Percentiles rank a stretch among this genome's conserved stretches.
These are phyloP conservation scores for Rostrohypoxylon terebratum DNA, from an alignment of 495 filamentous ascomycete genomes.

Conservation along the genomic window DNA sequence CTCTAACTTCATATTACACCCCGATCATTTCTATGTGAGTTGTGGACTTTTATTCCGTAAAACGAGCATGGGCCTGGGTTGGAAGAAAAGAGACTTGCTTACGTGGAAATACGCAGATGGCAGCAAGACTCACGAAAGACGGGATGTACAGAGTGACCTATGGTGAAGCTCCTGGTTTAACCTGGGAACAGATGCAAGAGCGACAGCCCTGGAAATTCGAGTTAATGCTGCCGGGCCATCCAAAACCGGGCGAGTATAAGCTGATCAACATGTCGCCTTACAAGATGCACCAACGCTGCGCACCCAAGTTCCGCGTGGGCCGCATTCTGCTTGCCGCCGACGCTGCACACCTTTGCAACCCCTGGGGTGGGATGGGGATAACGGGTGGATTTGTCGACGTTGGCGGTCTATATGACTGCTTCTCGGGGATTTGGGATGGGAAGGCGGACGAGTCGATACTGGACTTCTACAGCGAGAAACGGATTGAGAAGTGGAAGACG, in stretches of 20 bases:
- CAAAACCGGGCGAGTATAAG: constrained; percentile 67
- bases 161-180: constrained; percentile 64
- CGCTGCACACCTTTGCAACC: constrained; percentile 69
- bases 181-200: constrained; percentile 63
- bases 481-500: constrained; percentile 66
- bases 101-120: constrained; percentile 57
- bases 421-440: constrained; percentile 67
- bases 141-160: constrained; percentile 72
- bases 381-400: constrained; percentile 72
- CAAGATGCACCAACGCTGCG: constrained; percentile 71
- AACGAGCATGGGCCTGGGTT: background rate
- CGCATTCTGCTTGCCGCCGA: constrained; percentile 69
- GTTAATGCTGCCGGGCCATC: constrained; percentile 68
- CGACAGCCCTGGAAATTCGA: constrained; percentile 67
- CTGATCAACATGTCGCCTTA: constrained; percentile 68
- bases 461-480: constrained; percentile 67
- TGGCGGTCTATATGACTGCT: constrained; percentile 67
- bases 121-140: constrained; percentile 67
- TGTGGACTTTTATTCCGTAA: background rate
- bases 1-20: constrained; percentile 70
- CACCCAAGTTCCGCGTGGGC: constrained; percentile 66
- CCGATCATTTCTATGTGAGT: constrained; percentile 64
- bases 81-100: constrained; percentile 17
- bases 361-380: constrained; percentile 69
- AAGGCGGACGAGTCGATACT: constrained; percentile 67